Percentiles rank a stretch among this genome's conserved stretches.
These are phyloP conservation scores for Stagonosporopsis rhizophila DNA, from an alignment of 2,329 filamentous ascomycete species.

Conservation along the genomic window DNA sequence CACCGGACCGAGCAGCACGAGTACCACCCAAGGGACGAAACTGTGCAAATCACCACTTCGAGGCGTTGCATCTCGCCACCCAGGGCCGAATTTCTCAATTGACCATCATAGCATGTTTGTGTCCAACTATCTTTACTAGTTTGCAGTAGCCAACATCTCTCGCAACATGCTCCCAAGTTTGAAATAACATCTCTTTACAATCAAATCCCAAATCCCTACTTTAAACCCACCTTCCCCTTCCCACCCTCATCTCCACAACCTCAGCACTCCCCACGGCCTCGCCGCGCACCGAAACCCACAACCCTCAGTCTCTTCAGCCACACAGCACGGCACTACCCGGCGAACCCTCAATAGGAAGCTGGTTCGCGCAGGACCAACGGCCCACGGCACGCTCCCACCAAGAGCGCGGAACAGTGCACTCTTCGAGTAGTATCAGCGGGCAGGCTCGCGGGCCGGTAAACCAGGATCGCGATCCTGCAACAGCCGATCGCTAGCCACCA, in stretches of 20 bases:
- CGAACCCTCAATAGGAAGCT: slow-evolving; percentile 6
- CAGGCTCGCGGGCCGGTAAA: slow-evolving; percentile 23
- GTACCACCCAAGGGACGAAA: not conserved
- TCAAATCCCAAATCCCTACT: not conserved
- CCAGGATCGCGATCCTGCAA: slow-evolving; percentile 21
- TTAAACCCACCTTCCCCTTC: slow-evolving; percentile 1
- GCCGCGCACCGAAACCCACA: not conserved
- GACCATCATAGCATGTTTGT: not conserved
- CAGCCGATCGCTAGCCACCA: slow-evolving; percentile 27
- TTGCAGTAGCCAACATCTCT: not conserved
- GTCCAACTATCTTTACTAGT: not conserved
- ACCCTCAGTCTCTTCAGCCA: slow-evolving; percentile 2
- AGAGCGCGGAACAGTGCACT: slow-evolving; percentile 2
- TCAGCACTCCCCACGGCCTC: not conserved
- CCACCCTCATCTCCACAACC: slow-evolving; percentile 5
- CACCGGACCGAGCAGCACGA: not conserved
- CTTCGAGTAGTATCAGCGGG: slow-evolving; percentile 6
- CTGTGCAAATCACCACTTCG: not conserved
- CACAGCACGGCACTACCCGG: slow-evolving; percentile 8
- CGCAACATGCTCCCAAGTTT: not conserved
- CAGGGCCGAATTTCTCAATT: not conserved
- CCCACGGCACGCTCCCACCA: slow-evolving; percentile 7
- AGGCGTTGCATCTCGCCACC: not conserved
- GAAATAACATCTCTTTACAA: not conserved
- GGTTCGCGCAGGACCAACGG: slow-evolving; percentile 4